These are phyloP conservation scores for Westerdykella aurantiaca DNA, from an alignment of 2,329 filamentous ascomycete genomes.

Conservation along the genomic window DNA sequence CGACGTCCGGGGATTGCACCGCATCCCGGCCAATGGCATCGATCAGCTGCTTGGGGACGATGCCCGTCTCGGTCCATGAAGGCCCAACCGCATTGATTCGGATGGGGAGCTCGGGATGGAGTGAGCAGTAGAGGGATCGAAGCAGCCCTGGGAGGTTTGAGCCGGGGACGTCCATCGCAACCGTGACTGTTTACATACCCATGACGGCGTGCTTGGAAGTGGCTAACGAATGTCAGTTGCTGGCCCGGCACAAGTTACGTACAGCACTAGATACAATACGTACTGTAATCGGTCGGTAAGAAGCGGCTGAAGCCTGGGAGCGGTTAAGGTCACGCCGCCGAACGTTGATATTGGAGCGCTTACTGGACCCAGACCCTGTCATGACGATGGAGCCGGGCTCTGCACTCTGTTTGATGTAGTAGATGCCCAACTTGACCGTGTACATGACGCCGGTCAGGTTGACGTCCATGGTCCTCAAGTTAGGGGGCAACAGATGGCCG, in stretches of 20 bases:
- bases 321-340: background rate
- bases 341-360: background rate
- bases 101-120: slow-evolving; percentile 21
- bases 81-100: slow-evolving; percentile 32
- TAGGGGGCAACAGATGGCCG: slow-evolving; percentile 24
- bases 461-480: slow-evolving; percentile 21
- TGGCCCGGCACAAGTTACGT: background rate
- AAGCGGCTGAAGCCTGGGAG: slow-evolving; percentile 17
- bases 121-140: slow-evolving; percentile 16
- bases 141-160: slow-evolving; percentile 14
- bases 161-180: background rate
- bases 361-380: slow-evolving; percentile 25
- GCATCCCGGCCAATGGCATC: slow-evolving; percentile 11
- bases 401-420: slow-evolving; percentile 21
- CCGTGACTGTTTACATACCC: slow-evolving; percentile 2
- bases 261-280: too few species aligned
- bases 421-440: slow-evolving; percentile 25
- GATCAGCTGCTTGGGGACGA: slow-evolving; percentile 13
- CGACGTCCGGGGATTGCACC: slow-evolving; percentile 20
- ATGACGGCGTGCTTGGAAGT: slow-evolving; percentile 28
- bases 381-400: slow-evolving; percentile 29
- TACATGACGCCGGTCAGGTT: slow-evolving; percentile 28
- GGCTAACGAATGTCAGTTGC: slow-evolving; percentile 13
- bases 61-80: slow-evolving; percentile 26
- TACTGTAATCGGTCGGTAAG: slow-evolving; percentile 27